A percentile compares a stretch with the other conserved stretches of the same genome.
Evolutionary conservation across 83 land plant species (phyloP).

Genomic region (Isoetes engelmannii): DNA sequence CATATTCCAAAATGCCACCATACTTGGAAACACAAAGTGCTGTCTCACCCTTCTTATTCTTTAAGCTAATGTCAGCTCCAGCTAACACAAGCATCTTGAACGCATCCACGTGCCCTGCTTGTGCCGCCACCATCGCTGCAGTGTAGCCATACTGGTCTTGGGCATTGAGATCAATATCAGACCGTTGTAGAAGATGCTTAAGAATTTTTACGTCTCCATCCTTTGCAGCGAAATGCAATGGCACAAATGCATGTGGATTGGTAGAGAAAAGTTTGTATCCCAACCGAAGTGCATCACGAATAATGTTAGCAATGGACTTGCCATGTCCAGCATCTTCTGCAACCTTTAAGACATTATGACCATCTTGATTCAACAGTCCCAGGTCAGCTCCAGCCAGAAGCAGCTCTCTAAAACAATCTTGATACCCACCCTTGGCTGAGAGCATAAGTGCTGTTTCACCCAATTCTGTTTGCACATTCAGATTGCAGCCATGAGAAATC

Average conservation of each 20-base stretch:
- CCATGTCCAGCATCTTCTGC: constrained; percentile 36
- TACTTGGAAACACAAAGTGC: constrained; percentile 35
- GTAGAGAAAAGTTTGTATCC: constrained; percentile 39
- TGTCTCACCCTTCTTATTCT: constrained; percentile 47
- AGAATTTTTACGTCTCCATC: constrained; percentile 50
- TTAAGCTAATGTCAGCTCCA: constrained; percentile 60
- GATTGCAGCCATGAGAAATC: constrained; percentile 43
- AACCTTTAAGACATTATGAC: constrained; percentile 39
- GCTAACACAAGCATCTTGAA: constrained; percentile 56
- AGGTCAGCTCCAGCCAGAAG: constrained; percentile 63
- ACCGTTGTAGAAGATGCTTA: constrained; percentile 29
- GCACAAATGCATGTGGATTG: constrained; percentile 47
- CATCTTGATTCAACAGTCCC: constrained; percentile 39
- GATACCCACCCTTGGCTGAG: constrained; percentile 33
- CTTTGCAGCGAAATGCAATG: constrained; percentile 47
- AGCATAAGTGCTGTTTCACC: constrained; percentile 67
- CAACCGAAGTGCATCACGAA: constrained; percentile 39
- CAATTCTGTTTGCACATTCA: constrained; percentile 38
- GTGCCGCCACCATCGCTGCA: constrained; percentile 66
- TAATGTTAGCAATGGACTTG: constrained; percentile 25
- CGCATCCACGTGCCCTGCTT: constrained; percentile 58
- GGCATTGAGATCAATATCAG: constrained; percentile 36
- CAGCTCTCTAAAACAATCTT: constrained; percentile 50
- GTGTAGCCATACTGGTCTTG: constrained; percentile 66
- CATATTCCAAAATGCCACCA: constrained; percentile 33